Evolutionary conservation across 1,139 yeast genomes (phyloP).

Genomic region (Lodderomyces elongisporus): DNA sequence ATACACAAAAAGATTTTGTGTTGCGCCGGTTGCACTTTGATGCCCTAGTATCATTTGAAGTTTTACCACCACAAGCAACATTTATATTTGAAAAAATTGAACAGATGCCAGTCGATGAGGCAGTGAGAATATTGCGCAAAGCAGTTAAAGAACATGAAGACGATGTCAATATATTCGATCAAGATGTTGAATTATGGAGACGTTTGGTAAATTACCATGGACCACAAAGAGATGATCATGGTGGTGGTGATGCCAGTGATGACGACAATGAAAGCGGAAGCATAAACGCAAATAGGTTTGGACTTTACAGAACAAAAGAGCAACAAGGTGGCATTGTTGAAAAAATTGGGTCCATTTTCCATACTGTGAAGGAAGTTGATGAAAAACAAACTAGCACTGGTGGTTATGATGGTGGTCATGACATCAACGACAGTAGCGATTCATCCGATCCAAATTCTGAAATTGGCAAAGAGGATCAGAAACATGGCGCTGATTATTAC

Average conservation of each 20-base stretch:
- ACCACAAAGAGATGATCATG: background rate
- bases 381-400: too few species aligned
- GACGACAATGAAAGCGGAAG: constrained; percentile 2
- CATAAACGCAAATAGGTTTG: too few species aligned
- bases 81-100: constrained; percentile 29
- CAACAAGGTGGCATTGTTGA: constrained; percentile 5
- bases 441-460: background rate
- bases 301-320: too few species aligned
- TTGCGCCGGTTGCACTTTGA: constrained; percentile 25
- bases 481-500: background rate
- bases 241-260: background rate
- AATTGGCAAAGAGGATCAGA: background rate
- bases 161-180: constrained; percentile 19
- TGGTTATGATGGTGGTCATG: too few species aligned
- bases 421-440: too few species aligned
- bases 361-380: constrained; percentile 1
- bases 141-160: constrained; percentile 16
- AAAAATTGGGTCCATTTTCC: background rate
- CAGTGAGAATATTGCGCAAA: constrained; percentile 17
- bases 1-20: constrained; percentile 23
- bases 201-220: background rate
- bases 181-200: constrained; percentile 6
- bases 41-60: constrained; percentile 22
- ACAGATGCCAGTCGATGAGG: constrained; percentile 17
- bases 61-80: constrained; percentile 23